These are phyloP conservation scores for Urtica urens DNA, from an alignment of 306 rosid genomes.

Conservation along the genomic window DNA sequence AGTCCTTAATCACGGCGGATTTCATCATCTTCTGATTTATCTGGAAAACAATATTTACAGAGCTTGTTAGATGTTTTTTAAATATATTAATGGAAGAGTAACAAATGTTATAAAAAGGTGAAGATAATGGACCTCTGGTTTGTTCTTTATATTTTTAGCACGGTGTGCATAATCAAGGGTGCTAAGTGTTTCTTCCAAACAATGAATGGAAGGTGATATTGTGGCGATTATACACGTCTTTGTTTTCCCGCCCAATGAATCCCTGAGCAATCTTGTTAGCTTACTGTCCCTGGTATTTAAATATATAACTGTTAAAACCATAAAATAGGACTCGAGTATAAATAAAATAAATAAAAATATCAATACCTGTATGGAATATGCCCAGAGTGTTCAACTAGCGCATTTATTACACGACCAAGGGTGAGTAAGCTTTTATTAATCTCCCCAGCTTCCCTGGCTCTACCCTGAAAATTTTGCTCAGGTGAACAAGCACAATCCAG, in stretches of 20 bases:
- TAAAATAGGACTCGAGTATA: not conserved
- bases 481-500: no score
- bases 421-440: slow-evolving; percentile 95
- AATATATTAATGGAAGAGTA: slow-evolving; percentile 1
- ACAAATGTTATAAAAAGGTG: not conserved
- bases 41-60: slow-evolving; percentile 36
- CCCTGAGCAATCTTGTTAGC: slow-evolving; percentile 84
- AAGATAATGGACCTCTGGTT: slow-evolving; percentile 75
- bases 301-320: slow-evolving; percentile 13
- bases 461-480: slow-evolving; percentile 76
- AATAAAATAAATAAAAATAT: no score
- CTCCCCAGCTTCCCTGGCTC: slow-evolving; percentile 99
- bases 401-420: slow-evolving; percentile 94
- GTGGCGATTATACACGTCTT: slow-evolving; percentile 98
- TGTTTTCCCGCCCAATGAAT: slow-evolving; percentile 97
- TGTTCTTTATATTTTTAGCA: slow-evolving; percentile 98
- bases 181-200: slow-evolving; percentile 97
- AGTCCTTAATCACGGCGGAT: slow-evolving; percentile 93
- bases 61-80: slow-evolving; percentile 23
- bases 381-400: slow-evolving; percentile 97
- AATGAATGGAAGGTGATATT: slow-evolving; percentile 92
- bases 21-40: slow-evolving; percentile 99
- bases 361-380: slow-evolving; percentile 90
- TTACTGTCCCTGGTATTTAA: slow-evolving; percentile 82
- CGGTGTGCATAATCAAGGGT: slow-evolving; percentile 97